Base-by-base conservation (phyloP, 2,329 filamentous ascomycete genomes). In the Diaporthe longicolla region DNA sequence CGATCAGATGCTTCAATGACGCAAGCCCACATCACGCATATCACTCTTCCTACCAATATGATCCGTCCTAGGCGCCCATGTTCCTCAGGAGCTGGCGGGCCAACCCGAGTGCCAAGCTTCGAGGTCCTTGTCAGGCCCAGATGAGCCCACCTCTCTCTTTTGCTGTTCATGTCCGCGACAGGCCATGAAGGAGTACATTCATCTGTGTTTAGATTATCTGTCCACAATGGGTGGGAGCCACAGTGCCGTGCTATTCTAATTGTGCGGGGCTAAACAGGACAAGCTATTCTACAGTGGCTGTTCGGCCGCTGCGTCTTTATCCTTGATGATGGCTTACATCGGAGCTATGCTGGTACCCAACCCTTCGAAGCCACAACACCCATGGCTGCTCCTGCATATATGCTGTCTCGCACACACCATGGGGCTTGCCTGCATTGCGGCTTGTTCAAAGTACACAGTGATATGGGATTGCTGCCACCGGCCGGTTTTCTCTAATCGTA, bases 51-150 rank as follows among this genome's bases (percentile, higher is more conserved):
- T 68, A 68, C 40, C 48, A 15, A 32, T 0, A 11, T 15, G 61
- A 66, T 45, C 43, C 43, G 29, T 45, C 61, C 17, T 21, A 6
- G 45, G 21, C 9, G 45, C 45, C 45, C 29, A 8, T 40, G 29
- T 54, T 54, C n/a, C 19, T 54, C n/a, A n/a, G n/a, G n/a, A n/a
- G 45, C 63, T n/a, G 10, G 32, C 63, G 48, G 45, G 63, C 63
- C 48, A 54, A 26, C 63, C 63, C 63, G 63, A 54, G 63, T 15
- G 63, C 63, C 48, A 68, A 68, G 63, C 48, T 54, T 21, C n/a
- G 32, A 54, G n/a, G 48, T 19, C 43, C 29, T 50, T 50, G 43
- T 32, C 32, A 26, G 63, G 24, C 35, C 63, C 13, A 52, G 29
- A 21, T n/a, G 32, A 32, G 17, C n/a, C 21, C 15, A 32, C 32